Conservation (phyloP, 345 rosid genomes). For the Ricinus communis region DNA sequence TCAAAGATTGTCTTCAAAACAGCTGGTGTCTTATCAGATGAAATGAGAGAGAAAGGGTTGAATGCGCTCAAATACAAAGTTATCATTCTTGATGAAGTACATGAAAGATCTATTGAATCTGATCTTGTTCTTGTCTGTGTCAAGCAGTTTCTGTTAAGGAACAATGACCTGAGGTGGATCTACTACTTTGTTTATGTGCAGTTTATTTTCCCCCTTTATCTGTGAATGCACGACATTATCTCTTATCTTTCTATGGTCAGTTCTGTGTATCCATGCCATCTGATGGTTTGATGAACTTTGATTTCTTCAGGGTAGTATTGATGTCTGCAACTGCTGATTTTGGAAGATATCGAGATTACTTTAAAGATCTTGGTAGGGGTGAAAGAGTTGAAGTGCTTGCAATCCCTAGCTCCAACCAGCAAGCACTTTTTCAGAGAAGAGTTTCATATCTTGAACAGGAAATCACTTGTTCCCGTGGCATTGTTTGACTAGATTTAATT, state of each 20-base stretch:
- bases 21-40: conserved; percentile 93
- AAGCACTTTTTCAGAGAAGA: conserved; percentile 57
- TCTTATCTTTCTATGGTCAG: background rate
- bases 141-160: conserved; percentile 82
- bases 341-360: conserved; percentile 75
- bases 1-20: conserved; percentile 89
- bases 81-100: conserved; percentile 96
- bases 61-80: conserved; percentile 84
- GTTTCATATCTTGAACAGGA: conserved; percentile 87
- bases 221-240: background rate
- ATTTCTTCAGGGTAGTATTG: conserved; percentile 68
- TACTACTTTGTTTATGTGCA: conserved; percentile 9
- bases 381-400: conserved; percentile 93
- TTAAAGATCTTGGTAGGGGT: conserved; percentile 80
- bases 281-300: conserved; percentile 10
- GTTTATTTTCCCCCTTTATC: background rate
- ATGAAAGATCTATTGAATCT: conserved; percentile 96
- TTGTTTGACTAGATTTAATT: background rate
- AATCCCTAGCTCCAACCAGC: conserved; percentile 66
- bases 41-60: conserved; percentile 81
- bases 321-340: conserved; percentile 99
- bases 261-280: background rate
- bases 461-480: conserved; percentile 16
- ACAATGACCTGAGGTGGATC: conserved; percentile 64
- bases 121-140: conserved; percentile 88